Evolutionary conservation across 176 grass and related monocot species (phyloP), one percentile per base, ranked within the genome.

Genomic region (Elymus sibiricus): DNA sequence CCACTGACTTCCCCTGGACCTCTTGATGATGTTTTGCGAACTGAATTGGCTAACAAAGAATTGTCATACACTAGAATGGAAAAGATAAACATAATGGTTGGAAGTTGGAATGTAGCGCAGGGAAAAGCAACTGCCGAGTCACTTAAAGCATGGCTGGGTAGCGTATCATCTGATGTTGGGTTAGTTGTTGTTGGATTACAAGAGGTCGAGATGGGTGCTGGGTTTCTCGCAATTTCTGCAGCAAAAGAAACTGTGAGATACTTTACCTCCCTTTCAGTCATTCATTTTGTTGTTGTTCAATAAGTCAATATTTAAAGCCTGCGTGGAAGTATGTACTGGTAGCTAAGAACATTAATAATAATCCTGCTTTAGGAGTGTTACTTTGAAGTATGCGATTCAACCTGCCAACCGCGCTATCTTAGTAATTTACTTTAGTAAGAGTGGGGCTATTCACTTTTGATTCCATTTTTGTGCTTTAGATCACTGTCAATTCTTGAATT

Each of bases 131-230:
- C 87, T 79, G 84, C 81, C 59, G 92, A 99, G 77, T 91, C 97
- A 42, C 94, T 99, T 73, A 89, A 84, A 79, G 77, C 86, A 62
- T 99, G 97, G 97, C 59, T 99, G 66, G 94, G 97, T 92, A 86
- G 84, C 42, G 90, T 91, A 89, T 74, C 91, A 88, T 92, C 86
- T 76, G 94, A 95, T 86, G 97, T 94, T 86, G 97, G 92, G 60
- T 72, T 99, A 53, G 87, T 99, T 29, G 94, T 99, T 42, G 88
- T 99, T 85, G 97, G 97, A 71, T 91, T 99, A 80, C 97, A 99
- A 81, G 97, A 99, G 92, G 97, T 99, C 43, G 97, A 99, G 88
- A 99, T 99, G 97, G 97, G 97, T 70, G 97, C 97, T 28, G 97
- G 97, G 37, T 94, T 99, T 92, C 94, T 99, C 32, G 97, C 97